A percentile compares a stretch with the other conserved stretches of the same genome.
These are phyloP conservation scores for Lasiodiplodia hormozganensis DNA, from an alignment of 2,329 filamentous ascomycete species.

Conservation along the genomic window DNA sequence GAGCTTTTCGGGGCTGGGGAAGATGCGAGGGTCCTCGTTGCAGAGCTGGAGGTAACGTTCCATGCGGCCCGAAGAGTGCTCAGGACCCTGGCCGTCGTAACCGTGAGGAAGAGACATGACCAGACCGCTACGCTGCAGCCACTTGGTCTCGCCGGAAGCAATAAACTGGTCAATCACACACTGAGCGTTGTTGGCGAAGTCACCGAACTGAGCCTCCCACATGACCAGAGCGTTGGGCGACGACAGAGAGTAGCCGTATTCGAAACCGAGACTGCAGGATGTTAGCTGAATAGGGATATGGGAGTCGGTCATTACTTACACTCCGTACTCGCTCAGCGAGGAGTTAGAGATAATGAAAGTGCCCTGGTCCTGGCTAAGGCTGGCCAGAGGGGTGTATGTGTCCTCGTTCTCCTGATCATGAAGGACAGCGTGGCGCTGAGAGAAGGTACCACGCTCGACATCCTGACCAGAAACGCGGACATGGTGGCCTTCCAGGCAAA, in stretches of 20 bases:
- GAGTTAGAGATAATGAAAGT: slow-evolving; percentile 98
- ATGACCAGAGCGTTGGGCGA: slow-evolving; percentile 97
- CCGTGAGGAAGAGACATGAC: slow-evolving; percentile 97
- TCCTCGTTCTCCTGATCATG: slow-evolving; percentile 96
- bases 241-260: slow-evolving; percentile 97
- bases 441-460: slow-evolving; percentile 99
- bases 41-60: slow-evolving; percentile 97
- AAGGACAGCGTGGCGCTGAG: slow-evolving; percentile 94
- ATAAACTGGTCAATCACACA: slow-evolving; percentile 99
- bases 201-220: slow-evolving; percentile 99
- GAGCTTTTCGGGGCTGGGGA: slow-evolving; percentile 86
- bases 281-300: slow-evolving; percentile 36
- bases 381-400: slow-evolving; percentile 90
- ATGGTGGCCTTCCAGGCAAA: slow-evolving; percentile 93
- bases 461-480: slow-evolving; percentile 98
- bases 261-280: slow-evolving; percentile 78
- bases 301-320: slow-evolving; percentile 52
- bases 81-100: slow-evolving; percentile 96
- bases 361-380: slow-evolving; percentile 89
- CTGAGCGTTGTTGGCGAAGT: slow-evolving; percentile 99
- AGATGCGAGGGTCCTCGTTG: slow-evolving; percentile 95
- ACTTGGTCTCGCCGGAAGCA: slow-evolving; percentile 96
- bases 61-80: slow-evolving; percentile 96
- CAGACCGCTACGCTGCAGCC: slow-evolving; percentile 96
- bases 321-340: slow-evolving; percentile 76